Evolutionary conservation across 495 filamentous ascomycete genomes (phyloP), one percentile per base, ranked within the genome.

Genomic region (Penicillium robsamsonii): DNA sequence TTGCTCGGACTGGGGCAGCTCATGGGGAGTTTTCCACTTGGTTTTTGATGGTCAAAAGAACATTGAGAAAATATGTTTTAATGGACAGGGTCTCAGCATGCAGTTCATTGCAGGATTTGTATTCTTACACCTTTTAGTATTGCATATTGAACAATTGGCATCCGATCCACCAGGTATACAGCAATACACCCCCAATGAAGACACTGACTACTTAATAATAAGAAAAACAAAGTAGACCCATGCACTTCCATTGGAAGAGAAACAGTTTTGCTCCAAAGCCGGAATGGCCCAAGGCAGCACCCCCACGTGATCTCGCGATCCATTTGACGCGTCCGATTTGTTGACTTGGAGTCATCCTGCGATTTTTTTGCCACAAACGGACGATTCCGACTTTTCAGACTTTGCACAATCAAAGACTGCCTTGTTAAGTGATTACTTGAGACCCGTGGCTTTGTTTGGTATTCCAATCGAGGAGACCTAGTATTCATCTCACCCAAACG

Each of bases 261-360:
- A 18, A 11, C 4, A 46, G 7, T 15, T 10, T 31, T 66, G 27
- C 10, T 30, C 33, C 37, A n/a, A 43, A 50, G 24, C 27, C 13
- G 53, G 62, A 52, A 57, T 46, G 12, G 31, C n/a, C 25, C 52
- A 40, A 54, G 52, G 52, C 52, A 54, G 33, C 38, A 46, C 42
- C 15, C 15, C 13, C 74, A 77, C 74, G 70, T 77, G 74, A 77
- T 50, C 25, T 70, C 73, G 74, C 64, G 74, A 74, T 70, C 52
- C 59, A 52, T 53, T 56, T 47, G 64, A 75, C 74, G 74, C 72
- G 73, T 75, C 69, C 48, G 53, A 49, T 46, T 43, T 58, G 50
- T 64, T 61, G 59, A 56, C 49, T 42, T 30, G 50, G 30, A 38
- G 27, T 60, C 35, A 56, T 18, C 42, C 42, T 18, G 43, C n/a